Base-by-base conservation (phyloP, 495 filamentous ascomycete species). In the Penicillium longicatenatum region DNA sequence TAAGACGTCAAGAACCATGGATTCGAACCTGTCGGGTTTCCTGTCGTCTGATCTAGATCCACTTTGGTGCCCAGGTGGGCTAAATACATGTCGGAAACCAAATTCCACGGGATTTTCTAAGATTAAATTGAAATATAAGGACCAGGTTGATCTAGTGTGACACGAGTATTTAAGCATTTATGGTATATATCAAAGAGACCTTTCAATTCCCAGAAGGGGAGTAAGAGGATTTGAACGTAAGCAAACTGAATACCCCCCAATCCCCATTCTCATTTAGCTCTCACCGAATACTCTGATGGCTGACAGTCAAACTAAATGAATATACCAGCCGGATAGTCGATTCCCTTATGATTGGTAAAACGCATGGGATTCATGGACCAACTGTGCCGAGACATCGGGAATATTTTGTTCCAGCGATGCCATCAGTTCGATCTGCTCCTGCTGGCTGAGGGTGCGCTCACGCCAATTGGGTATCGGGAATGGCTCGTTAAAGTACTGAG, bases 401-500 rank as follows among this genome's bases (percentile, higher is more conserved):
- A 87, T 87, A 60, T 88, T 77, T 30, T 82, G 79, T 60, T 88
- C 86, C 22, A 90, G 69, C 37, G 82, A 80, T 30, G 81, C 77
- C 84, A 90, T 85, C 50, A 91, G 70, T 72, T 90, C 85, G 42
- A 85, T 70, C 69, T 90, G 88, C 67, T 90, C 85, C 64, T 88
- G 79, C 52, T 88, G 85, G 45, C 82, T 88, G 51, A 91, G 72
- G 41, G 86, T 89, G 43, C 85, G 82, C 42, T 83, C 79, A 10
- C 86, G 76, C 67, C 80, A 74, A 29, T 78, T 56, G 61, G 70
- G 67, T 47, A 74, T 30, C 39, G 79, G 67, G 52, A 73, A 77
- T 6, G 77, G 71, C 45, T 77, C 77, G 35, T 76, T 71, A 49
- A 79, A 74, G 55, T 81, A 82, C 52, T 79, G 77, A 19, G 78